phyloP scores from a whole-genome alignment of 768 basidiomycete genomes.

The Collybia sordida region DNA sequence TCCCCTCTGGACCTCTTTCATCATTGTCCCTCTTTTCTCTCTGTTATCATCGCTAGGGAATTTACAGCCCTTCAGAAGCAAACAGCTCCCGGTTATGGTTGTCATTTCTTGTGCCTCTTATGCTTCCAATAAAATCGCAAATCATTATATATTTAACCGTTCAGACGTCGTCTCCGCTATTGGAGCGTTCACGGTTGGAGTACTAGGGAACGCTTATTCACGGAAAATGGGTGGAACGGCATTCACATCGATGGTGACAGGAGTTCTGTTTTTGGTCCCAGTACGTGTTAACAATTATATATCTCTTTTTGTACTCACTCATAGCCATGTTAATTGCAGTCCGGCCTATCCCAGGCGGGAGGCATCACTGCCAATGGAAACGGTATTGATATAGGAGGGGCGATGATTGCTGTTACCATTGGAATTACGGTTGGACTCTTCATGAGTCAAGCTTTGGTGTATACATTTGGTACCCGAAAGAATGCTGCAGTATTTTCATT shows the following conservation, averaged over 20 bases:
- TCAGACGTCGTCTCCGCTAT: constrained; percentile 85
- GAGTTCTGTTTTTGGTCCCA: constrained; percentile 84
- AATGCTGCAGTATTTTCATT: constrained; percentile 86
- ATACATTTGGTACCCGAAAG: constrained; percentile 83
- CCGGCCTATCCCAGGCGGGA: constrained; percentile 83
- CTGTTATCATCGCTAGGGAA: constrained; percentile 72
- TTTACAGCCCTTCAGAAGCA: constrained; percentile 71
- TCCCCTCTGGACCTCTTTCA: constrained; percentile 73
- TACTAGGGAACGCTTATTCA: constrained; percentile 81
- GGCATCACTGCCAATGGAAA: constrained; percentile 80
- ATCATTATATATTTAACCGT: constrained; percentile 82
- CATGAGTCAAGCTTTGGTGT: constrained; percentile 85
- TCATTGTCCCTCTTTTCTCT: constrained; percentile 78
- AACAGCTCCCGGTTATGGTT: constrained; percentile 80
- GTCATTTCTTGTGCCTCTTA: constrained; percentile 80
- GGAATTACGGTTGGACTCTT: constrained; percentile 90
- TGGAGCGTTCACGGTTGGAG: constrained; percentile 78
- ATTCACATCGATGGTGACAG: constrained; percentile 89
- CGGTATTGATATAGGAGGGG: constrained; percentile 81
- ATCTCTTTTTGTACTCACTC: background rate
- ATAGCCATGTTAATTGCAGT: constrained; percentile 38
- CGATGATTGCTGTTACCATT: constrained; percentile 89
- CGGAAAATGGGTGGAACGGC: constrained; percentile 82
- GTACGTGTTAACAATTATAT: constrained; percentile 43
- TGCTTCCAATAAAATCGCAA: constrained; percentile 78